These are phyloP conservation scores for Venustampulla echinocandica DNA, from an alignment of 495 filamentous ascomycete species.

Conservation along the genomic window DNA sequence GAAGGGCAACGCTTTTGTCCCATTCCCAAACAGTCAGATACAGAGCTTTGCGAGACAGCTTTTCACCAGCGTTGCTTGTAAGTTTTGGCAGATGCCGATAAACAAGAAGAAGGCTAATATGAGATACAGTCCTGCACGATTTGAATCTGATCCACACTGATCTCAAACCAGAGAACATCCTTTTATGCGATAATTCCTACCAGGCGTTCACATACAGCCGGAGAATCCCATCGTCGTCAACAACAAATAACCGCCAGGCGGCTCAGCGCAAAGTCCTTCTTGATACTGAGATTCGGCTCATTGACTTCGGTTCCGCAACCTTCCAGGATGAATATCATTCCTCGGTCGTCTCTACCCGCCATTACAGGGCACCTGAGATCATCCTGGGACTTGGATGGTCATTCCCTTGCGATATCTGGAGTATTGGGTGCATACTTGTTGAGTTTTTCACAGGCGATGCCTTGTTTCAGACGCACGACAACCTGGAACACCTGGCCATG, in stretches of 20 bases:
- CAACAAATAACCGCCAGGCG: constrained; percentile 63
- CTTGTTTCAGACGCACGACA: constrained; percentile 96
- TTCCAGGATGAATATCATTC: constrained; percentile 99
- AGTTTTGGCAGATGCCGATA: no score
- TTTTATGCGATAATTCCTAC: constrained; percentile 80
- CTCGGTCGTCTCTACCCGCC: constrained; percentile 89
- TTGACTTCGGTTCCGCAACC: constrained; percentile 96
- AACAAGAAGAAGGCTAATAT: constrained; percentile 12
- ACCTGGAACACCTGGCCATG: constrained; percentile 97
- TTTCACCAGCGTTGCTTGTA: constrained; percentile 97
- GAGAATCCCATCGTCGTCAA: constrained; percentile 84
- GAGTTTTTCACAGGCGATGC: constrained; percentile 98
- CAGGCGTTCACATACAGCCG: constrained; percentile 97
- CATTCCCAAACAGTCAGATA: constrained; percentile 98
- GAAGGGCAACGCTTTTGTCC: constrained; percentile 88
- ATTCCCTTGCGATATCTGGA: constrained; percentile 97
- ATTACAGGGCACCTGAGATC: constrained; percentile 95
- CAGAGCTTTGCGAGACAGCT: constrained; percentile 93
- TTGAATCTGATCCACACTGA: constrained; percentile 97
- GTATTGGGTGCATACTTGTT: constrained; percentile 97
- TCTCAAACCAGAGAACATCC: constrained; percentile 95
- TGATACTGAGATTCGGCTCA: constrained; percentile 92
- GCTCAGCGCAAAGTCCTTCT: constrained; percentile 81
- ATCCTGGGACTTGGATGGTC: constrained; percentile 97
- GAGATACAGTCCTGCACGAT: constrained; percentile 74